Percentiles rank a stretch among this genome's conserved stretches.
Conservation (phyloP, 2,329 filamentous ascomycete species). For the Dactylellina parvicollis region DNA sequence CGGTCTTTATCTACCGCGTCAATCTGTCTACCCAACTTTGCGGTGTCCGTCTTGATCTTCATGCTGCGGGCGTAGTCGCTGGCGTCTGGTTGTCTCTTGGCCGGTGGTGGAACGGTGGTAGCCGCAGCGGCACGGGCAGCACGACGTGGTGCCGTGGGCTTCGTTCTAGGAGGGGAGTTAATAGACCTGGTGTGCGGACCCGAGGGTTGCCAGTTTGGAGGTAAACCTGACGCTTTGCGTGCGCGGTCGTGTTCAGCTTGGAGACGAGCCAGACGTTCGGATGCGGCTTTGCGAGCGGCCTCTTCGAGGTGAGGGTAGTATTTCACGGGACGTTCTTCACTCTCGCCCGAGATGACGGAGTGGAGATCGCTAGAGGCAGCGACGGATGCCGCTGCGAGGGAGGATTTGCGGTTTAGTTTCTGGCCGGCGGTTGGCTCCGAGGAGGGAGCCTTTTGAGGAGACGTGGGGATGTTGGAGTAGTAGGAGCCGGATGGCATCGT, state of each 20-base stretch:
- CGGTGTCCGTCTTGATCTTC: constrained; percentile 50
- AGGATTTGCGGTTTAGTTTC: constrained; percentile 24
- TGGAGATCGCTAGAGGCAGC: constrained; percentile 35
- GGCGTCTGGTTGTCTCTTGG: constrained; percentile 26
- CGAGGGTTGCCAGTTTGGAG: constrained; percentile 37
- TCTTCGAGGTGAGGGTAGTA: constrained; percentile 54
- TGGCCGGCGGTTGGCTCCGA: neutral
- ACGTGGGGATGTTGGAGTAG: constrained; percentile 47
- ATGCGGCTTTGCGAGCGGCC: constrained; percentile 48
- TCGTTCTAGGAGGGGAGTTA: constrained; percentile 3
- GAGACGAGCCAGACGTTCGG: constrained; percentile 40
- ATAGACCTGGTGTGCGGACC: constrained; percentile 19
- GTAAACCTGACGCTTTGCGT: constrained; percentile 43
- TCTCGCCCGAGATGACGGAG: constrained; percentile 23
- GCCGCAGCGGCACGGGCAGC: neutral
- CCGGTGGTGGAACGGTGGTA: neutral
- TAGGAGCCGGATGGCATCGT: constrained; percentile 39
- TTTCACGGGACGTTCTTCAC: constrained; percentile 18
- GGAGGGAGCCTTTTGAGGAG: constrained; percentile 17
- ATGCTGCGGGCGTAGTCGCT: constrained; percentile 33
- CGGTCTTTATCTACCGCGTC: constrained; percentile 43
- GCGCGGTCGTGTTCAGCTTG: constrained; percentile 48
- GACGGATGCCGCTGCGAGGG: constrained; percentile 33
- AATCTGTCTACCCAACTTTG: constrained; percentile 38
- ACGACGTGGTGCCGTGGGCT: neutral